Percentiles rank a stretch among this genome's conserved stretches.
Conservation (phyloP, 441 rosid species). For the Sinapis alba region DNA sequence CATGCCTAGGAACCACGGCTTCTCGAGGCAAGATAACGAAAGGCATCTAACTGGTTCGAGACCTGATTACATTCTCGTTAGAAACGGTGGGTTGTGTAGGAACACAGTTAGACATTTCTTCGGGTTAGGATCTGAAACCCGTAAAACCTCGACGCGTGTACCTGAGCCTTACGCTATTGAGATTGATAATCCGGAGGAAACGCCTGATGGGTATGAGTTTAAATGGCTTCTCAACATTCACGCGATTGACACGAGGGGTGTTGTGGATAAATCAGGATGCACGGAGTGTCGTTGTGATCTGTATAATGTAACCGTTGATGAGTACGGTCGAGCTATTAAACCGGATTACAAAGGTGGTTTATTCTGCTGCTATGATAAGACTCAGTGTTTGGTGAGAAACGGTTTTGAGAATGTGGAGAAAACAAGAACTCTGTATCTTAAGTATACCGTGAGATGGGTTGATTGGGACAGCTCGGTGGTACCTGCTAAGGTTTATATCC, state of each 20-base stretch:
- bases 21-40: constrained; percentile 13
- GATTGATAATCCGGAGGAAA: constrained; percentile 67
- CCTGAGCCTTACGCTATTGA: constrained; percentile 90
- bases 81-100: constrained; percentile 76
- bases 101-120: constrained; percentile 50
- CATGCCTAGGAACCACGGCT: constrained; percentile 25
- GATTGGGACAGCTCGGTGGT: constrained; percentile 64
- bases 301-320: constrained; percentile 68
- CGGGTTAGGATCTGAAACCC: constrained; percentile 89
- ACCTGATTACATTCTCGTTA: constrained; percentile 35
- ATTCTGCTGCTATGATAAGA: constrained; percentile 64
- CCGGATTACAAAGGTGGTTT: constrained; percentile 76
- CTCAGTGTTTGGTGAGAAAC: constrained; percentile 60
- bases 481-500: constrained; percentile 66
- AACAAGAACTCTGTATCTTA: constrained; percentile 51
- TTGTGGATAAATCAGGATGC: constrained; percentile 71
- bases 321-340: constrained; percentile 48
- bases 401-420: constrained; percentile 61
- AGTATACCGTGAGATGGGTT: constrained; percentile 73
- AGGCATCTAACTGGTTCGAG: constrained; percentile 20
- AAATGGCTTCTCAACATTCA: constrained; percentile 79
- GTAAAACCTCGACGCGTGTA: constrained; percentile 60
- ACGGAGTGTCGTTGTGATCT: constrained; percentile 78
- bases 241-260: constrained; percentile 89
- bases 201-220: constrained; percentile 70